A percentile compares a stretch with the other conserved stretches of the same genome.
Evolutionary conservation across 768 basidiomycete genomes (phyloP).

Genomic region (Polyporus arcularius): DNA sequence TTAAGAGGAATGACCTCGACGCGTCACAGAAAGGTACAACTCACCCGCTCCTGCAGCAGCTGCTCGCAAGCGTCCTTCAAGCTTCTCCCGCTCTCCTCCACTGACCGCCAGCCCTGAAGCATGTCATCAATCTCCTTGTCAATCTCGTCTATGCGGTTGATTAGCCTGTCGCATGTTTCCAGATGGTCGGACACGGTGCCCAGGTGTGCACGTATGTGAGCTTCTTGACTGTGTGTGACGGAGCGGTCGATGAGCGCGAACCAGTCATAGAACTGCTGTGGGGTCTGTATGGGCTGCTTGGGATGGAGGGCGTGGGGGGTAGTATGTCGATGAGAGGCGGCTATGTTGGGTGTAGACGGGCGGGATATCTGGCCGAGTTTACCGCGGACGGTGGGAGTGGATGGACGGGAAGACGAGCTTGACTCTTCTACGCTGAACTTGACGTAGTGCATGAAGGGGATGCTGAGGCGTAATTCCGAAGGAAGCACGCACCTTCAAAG

Average conservation of each 20-base stretch:
- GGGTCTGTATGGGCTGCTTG: constrained; percentile 77
- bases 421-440: constrained; percentile 46
- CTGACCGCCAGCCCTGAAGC: constrained; percentile 81
- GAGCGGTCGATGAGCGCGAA: constrained; percentile 87
- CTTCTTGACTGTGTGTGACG: constrained; percentile 91
- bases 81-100: constrained; percentile 91
- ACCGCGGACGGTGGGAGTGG: constrained; percentile 41
- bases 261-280: constrained; percentile 98
- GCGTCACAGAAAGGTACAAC: constrained; percentile 27
- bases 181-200: constrained; percentile 75
- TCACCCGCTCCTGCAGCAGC: constrained; percentile 84
- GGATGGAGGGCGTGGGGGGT: constrained; percentile 64
- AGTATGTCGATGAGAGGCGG: constrained; percentile 10
- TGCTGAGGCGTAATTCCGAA: neutral
- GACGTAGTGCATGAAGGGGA: constrained; percentile 8
- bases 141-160: constrained; percentile 72
- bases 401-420: constrained; percentile 43
- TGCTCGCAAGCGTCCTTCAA: constrained; percentile 90
- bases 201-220: constrained; percentile 86
- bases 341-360: constrained; percentile 27
- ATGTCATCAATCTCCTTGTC: constrained; percentile 77
- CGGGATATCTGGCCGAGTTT: constrained; percentile 26
- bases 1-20: neutral
- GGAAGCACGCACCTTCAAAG: constrained; percentile 62
- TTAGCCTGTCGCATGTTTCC: constrained; percentile 71